A percentile compares a stretch with the other conserved stretches of the same genome.
phyloP scores from a whole-genome alignment of 2,329 filamentous ascomycete species.

The Anisogramma anomala region DNA sequence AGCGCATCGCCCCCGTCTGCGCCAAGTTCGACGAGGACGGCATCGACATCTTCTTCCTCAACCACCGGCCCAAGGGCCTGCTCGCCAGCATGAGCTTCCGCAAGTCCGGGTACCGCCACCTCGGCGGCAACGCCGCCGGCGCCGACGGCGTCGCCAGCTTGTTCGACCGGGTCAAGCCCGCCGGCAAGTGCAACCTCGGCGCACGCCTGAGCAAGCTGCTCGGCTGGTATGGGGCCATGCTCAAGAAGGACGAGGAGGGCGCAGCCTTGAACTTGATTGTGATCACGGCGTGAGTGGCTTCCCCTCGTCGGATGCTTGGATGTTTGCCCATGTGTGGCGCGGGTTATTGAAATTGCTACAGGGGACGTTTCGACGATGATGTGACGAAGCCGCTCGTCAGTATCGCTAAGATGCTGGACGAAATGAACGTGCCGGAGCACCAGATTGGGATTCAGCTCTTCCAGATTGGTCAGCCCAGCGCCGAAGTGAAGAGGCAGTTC shows the following conservation, averaged over 20 bases:
- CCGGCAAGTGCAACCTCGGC: conserved; percentile 21
- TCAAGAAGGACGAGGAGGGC: conserved; percentile 19
- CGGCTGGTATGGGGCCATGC: conserved; percentile 21
- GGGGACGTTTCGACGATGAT: conserved; percentile 16
- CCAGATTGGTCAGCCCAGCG: conserved; percentile 15
- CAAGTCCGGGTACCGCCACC: conserved; percentile 16
- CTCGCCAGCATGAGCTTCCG: conserved; percentile 14
- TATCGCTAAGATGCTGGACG: conserved; percentile 15
- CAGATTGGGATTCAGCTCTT: conserved; percentile 18
- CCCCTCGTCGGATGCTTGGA: no score
- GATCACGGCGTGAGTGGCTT: conserved; percentile 16
- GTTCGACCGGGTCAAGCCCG: conserved; percentile 18
- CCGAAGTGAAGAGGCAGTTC: conserved; percentile 14
- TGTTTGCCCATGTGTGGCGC: no score
- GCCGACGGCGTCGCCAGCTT: conserved; percentile 19
- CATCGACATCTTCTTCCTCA: conserved; percentile 15
- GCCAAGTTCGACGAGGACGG: conserved; percentile 15
- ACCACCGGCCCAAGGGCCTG: conserved; percentile 14
- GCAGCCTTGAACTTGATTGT: conserved; percentile 21
- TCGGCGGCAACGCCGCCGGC: conserved; percentile 16
- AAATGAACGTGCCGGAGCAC: conserved; percentile 16
- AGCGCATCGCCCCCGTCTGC: conserved; percentile 14
- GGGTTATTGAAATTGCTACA: background rate
- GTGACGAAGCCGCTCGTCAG: conserved; percentile 14
- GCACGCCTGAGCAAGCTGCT: conserved; percentile 19